Conservation (phyloP, 768 basidiomycete species). For the Suillus subalutaceus region DNA sequence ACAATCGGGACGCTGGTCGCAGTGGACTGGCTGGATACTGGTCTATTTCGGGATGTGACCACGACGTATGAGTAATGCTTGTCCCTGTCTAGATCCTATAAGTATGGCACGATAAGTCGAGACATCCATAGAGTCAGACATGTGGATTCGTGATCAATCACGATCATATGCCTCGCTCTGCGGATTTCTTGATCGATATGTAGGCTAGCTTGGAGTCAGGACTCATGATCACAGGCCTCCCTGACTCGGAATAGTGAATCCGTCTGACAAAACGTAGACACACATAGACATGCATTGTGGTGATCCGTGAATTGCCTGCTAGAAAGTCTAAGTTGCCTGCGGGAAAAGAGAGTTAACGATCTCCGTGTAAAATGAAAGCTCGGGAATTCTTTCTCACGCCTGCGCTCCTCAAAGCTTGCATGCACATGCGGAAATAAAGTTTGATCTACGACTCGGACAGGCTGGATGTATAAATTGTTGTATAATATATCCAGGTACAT, state of each 20-base stretch:
- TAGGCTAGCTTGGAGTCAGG: neutral
- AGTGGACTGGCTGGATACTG: neutral
- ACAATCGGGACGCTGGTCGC: neutral
- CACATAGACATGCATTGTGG: neutral
- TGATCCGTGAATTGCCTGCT: too few species aligned
- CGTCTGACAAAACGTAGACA: neutral
- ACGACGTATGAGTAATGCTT: neutral
- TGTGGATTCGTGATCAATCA: neutral
- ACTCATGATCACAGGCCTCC: neutral
- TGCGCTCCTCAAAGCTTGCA: neutral
- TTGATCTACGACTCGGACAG: slow-evolving; percentile 1
- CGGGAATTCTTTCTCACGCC: neutral
- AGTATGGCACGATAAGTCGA: neutral
- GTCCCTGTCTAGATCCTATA: neutral
- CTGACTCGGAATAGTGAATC: neutral
- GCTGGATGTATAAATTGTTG: slow-evolving; percentile 12
- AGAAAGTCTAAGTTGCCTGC: neutral
- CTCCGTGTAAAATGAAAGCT: neutral
- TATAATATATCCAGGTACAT: slow-evolving; percentile 13
- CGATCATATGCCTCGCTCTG: neutral
- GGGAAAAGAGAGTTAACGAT: neutral
- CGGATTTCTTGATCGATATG: neutral
- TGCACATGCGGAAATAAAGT: neutral
- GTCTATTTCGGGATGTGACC: neutral
- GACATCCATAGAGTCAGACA: neutral